These are phyloP conservation scores for Fusarium denticulatum DNA, from an alignment of 2,329 filamentous ascomycete species.

Conservation along the genomic window DNA sequence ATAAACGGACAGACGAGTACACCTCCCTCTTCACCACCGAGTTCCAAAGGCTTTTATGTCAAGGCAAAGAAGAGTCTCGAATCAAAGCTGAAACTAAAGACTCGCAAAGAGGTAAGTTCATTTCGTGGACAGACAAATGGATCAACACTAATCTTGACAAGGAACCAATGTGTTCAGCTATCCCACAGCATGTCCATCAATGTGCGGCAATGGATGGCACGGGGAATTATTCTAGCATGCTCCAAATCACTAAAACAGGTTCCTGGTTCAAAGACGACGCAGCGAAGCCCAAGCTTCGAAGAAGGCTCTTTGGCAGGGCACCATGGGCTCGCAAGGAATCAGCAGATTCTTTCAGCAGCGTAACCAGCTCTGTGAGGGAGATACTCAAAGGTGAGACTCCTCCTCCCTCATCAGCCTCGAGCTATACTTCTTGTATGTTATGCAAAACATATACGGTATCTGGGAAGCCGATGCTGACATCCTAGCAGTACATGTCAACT, in stretches of 20 bases:
- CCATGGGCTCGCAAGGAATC: slow-evolving; percentile 55
- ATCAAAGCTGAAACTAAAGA: slow-evolving; percentile 30
- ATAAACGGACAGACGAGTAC: not conserved
- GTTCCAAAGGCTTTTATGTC: slow-evolving; percentile 16
- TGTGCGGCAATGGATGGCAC: slow-evolving; percentile 16
- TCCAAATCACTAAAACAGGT: slow-evolving; percentile 35
- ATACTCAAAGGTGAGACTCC: slow-evolving; percentile 52
- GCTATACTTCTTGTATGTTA: slow-evolving; percentile 20
- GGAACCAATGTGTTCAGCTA: slow-evolving; percentile 16
- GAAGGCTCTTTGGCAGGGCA: slow-evolving; percentile 54
- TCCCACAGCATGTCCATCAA: slow-evolving; percentile 26
- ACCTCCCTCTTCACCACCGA: not conserved
- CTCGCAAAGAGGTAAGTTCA: slow-evolving; percentile 20
- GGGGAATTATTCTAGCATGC: slow-evolving; percentile 26
- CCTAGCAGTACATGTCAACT: slow-evolving; percentile 12
- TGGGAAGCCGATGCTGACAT: slow-evolving; percentile 2
- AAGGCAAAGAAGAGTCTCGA: slow-evolving; percentile 41
- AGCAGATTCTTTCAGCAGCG: slow-evolving; percentile 50
- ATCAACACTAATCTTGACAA: slow-evolving; percentile 8
- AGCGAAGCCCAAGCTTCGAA: slow-evolving; percentile 42
- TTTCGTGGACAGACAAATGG: not conserved
- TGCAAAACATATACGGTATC: too few relatives aligned
- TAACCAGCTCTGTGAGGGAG: slow-evolving; percentile 55
- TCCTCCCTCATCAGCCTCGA: slow-evolving; percentile 43
- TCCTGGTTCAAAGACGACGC: slow-evolving; percentile 49